Evolutionary conservation across 164 flowering plant species (phyloP), one percentile per base, ranked within the genome.

Genomic region (Paratinospora sagittata): DNA sequence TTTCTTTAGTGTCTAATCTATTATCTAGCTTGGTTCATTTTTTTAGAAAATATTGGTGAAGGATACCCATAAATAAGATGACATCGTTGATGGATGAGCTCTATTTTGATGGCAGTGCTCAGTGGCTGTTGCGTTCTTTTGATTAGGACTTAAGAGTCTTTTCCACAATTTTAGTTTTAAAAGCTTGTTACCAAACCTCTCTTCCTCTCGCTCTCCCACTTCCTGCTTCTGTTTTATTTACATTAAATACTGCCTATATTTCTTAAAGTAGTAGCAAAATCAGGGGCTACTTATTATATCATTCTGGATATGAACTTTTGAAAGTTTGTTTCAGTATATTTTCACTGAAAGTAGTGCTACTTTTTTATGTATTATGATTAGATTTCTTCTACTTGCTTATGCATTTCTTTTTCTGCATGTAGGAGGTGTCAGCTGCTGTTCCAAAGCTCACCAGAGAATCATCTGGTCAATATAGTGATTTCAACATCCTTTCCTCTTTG

Each of bases 381-480:
- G 69, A 26, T 57, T 63, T 63, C 24, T 45, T 27, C 8, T 10
- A 66, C 14, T 60, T 52, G 68, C 30, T 72, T 65, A 63, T 68
- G 45, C 55, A n/a, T 68, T 45, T 33, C 58, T 58, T 71, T 76
- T 58, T 41, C 58, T 68, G 58, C 74, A 12, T 78, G 9, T 70
- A 90, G 99, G 99, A 96, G 80, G 93, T 92, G 60, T 82, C 97
- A 19, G 75, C 87, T 41, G 62, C 89, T 65, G 95, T 84, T 27
- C 85, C 91, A 67, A 93, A 85, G 83, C 90, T 90, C 60, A 81
- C 87, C 39, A 89, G 90, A 74, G 97, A 93, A 76, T 77, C 88
- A 63, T 93, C 99, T 78, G 88, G 97, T 58, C 99, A 91, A 47
- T 89, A 84, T 75, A 88, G 91, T 77, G 99, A 96, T 75, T 93